Evolutionary conservation across 192 early-diverging fungal genomes (phyloP), one percentile per base, ranked within the genome.

Genomic region (Backusella tarrabulga): DNA sequence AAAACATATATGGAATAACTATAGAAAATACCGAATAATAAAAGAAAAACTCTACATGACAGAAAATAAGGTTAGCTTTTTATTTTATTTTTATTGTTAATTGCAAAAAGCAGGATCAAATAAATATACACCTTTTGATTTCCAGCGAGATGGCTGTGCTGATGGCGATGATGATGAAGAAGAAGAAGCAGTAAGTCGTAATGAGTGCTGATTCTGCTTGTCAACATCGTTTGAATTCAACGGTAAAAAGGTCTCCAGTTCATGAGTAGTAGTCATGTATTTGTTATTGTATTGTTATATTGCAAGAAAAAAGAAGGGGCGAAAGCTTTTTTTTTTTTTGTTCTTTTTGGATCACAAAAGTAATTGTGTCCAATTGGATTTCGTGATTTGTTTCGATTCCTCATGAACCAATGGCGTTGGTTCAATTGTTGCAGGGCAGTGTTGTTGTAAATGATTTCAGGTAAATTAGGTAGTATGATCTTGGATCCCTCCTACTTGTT

Each of bases 1-100:
- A 87, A 26, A 89, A 83, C 93, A 94, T 92, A 72, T 85, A 86
- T 1, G 90, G 80, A 6, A 95, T 71, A 3, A 81, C 83, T 1
- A 84, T 71, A 19, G 82, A 44, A 41, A 93, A 88, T 21, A 85
- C 42, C 46, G 88, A 36, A 72, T 92, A 94, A 81, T 95, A 93
- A 14, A 89, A 34, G 76, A 90, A 89, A 83, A 95, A 95, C 79
- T 95, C 94, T n/a, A 29, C 26, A 75, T 19, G 29, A 32, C 23
- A 60, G 9, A 12, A 26, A 2, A 11, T 12, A 26, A 26, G 0
- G 50, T n/a, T n/a, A 40, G 38, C 38, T 11, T 32, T 32, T 32
- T 32, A 1, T 32, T 32, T 32, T 32, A 0, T 32, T 32, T 32
- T 32, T 32, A 1, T 32, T 32, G 1, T 29, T 29, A 23, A 12